phyloP scores from a whole-genome alignment of 768 basidiomycete genomes.

The Suillus ampliporus region DNA sequence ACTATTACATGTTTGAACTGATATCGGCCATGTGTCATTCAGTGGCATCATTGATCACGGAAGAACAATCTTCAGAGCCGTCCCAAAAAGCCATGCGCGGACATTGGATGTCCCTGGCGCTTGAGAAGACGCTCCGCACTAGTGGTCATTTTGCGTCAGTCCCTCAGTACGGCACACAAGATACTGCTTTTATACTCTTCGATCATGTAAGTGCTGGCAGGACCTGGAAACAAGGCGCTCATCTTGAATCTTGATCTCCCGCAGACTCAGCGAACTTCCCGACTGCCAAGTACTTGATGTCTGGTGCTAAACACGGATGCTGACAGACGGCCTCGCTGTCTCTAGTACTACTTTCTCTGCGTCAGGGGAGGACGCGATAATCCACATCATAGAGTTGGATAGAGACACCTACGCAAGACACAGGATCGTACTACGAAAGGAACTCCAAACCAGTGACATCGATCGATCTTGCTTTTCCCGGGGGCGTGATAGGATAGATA shows the following conservation, averaged over 20 bases:
- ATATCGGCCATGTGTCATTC: background rate
- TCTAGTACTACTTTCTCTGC: constrained; percentile 56
- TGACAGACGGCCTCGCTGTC: background rate
- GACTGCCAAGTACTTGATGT: too few species aligned
- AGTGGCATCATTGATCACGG: background rate
- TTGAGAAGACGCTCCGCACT: too few species aligned
- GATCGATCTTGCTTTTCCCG: background rate
- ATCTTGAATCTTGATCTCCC: background rate
- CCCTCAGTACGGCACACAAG: too few species aligned
- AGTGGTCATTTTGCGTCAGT: too few species aligned
- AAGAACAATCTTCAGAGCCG: too few species aligned
- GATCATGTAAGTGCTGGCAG: background rate
- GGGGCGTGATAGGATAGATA: too few species aligned
- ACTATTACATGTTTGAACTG: background rate
- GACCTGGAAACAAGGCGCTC: background rate
- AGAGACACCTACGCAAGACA: constrained; percentile 42
- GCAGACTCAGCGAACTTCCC: background rate
- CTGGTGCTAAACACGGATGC: background rate
- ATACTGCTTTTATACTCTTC: background rate
- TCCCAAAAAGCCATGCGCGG: too few species aligned
- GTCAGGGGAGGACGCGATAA: constrained; percentile 70
- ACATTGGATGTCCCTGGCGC: too few species aligned
- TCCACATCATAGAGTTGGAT: constrained; percentile 55
- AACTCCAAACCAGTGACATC: constrained; percentile 68
- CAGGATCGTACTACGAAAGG: constrained; percentile 56